A percentile compares a stretch with the other conserved stretches of the same genome.
These are phyloP conservation scores for Tricholoma matsutake DNA, from an alignment of 768 basidiomycete genomes.

Conservation along the genomic window DNA sequence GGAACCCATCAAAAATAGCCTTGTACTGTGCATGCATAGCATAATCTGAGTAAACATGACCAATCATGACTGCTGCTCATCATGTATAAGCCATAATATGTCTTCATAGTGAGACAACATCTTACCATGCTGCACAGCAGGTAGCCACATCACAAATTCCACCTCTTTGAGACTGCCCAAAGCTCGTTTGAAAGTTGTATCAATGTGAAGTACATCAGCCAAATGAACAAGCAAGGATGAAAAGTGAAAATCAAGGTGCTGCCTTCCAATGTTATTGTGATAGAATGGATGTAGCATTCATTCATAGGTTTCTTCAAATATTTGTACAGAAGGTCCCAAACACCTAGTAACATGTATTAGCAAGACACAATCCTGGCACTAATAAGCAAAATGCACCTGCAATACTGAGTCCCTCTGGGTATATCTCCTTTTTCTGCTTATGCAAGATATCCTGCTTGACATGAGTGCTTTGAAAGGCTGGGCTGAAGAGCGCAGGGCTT, in stretches of 20 bases:
- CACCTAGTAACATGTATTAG: too few relatives aligned
- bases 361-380: too few relatives aligned
- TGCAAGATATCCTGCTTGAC: too few relatives aligned
- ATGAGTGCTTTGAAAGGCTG: too few relatives aligned
- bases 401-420: too few relatives aligned
- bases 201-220: constrained; percentile 1
- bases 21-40: not conserved
- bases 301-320: too few relatives aligned
- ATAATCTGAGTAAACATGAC: not conserved
- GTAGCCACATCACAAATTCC: not conserved
- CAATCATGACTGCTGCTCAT: not conserved
- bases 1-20: not conserved
- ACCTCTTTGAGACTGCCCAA: not conserved
- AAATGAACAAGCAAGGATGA: constrained; percentile 6
- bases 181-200: not conserved
- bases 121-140: not conserved
- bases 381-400: too few relatives aligned
- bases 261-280: too few relatives aligned
- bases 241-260: constrained; percentile 1
- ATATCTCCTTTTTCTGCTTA: too few relatives aligned
- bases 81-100: not conserved
- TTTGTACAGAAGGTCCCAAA: too few relatives aligned
- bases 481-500: too few relatives aligned
- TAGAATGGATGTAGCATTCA: too few relatives aligned
- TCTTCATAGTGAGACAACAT: not conserved